These are phyloP conservation scores for Phytophthora ramorum DNA, from an alignment of 352 stramenopile genomes.

Conservation along the genomic window DNA sequence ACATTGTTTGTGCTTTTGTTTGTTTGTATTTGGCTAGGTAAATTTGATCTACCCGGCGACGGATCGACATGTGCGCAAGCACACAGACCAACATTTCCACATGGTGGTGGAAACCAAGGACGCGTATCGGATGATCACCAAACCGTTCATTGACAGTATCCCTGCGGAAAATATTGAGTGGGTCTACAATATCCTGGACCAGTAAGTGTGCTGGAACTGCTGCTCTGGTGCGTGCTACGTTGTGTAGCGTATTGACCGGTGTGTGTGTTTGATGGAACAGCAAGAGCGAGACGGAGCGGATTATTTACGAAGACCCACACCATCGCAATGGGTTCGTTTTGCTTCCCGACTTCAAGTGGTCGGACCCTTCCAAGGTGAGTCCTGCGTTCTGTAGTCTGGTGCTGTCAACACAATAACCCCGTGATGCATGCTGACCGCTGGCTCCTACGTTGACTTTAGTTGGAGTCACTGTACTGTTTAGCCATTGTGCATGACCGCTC, in stretches of 20 bases:
- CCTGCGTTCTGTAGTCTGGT: neutral
- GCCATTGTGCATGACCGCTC: constrained; percentile 81
- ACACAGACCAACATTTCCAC: constrained; percentile 86
- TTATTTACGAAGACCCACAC: constrained; percentile 80
- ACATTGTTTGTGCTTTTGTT: neutral
- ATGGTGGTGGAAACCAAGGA: constrained; percentile 84
- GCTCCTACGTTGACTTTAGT: constrained; percentile 32
- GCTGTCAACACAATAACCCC: neutral
- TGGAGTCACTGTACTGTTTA: constrained; percentile 84
- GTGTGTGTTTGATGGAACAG: constrained; percentile 32
- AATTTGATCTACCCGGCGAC: constrained; percentile 88
- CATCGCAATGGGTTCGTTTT: constrained; percentile 75
- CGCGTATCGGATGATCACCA: constrained; percentile 79
- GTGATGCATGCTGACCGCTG: constrained; percentile 1
- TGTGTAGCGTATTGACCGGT: constrained; percentile 10
- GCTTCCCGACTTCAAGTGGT: constrained; percentile 89
- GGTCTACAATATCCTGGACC: constrained; percentile 90
- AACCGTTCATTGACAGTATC: constrained; percentile 80
- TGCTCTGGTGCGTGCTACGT: neutral
- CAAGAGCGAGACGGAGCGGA: constrained; percentile 82
- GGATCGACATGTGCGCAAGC: constrained; percentile 80
- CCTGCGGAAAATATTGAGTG: constrained; percentile 82
- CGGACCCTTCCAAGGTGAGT: constrained; percentile 56
- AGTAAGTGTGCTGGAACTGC: constrained; percentile 53
- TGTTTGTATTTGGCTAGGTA: constrained; percentile 40